Percentiles rank a stretch among this genome's conserved stretches.
Evolutionary conservation across 495 filamentous ascomycete species (phyloP).

Genomic region (Aspergillus nidulans): DNA sequence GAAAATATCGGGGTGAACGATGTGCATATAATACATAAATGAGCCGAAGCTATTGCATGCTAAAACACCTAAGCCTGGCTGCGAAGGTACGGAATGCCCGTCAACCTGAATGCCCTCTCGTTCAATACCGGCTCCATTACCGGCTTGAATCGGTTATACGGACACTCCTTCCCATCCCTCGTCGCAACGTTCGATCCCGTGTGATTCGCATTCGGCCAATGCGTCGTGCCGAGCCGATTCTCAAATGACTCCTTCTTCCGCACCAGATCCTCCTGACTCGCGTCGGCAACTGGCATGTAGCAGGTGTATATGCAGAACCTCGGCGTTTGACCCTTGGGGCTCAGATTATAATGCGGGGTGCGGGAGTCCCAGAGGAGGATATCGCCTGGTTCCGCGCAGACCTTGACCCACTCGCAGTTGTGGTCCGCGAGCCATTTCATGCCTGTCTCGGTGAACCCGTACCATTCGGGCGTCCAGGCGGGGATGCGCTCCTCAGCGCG

Average conservation of each 20-base stretch:
- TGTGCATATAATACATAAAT: too few species aligned
- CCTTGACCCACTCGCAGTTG: slow-evolving; percentile 32
- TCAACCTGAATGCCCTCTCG: slow-evolving; percentile 31
- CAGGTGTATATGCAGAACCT: slow-evolving; percentile 32
- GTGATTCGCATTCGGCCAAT: slow-evolving; percentile 32
- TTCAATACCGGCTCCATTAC: slow-evolving; percentile 22
- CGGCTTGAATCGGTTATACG: slow-evolving; percentile 23
- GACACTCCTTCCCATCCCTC: slow-evolving; percentile 21
- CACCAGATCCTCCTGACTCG: slow-evolving; percentile 26
- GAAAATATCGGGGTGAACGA: too few species aligned
- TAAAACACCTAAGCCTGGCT: neutral
- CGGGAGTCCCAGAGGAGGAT: slow-evolving; percentile 38
- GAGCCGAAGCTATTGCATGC: too few species aligned
- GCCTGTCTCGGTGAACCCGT: slow-evolving; percentile 30
- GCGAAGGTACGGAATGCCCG: slow-evolving; percentile 27
- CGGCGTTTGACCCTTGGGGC: slow-evolving; percentile 14
- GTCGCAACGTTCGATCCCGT: slow-evolving; percentile 27
- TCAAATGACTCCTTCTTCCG: slow-evolving; percentile 35
- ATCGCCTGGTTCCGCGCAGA: slow-evolving; percentile 37
- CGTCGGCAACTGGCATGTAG: slow-evolving; percentile 32
- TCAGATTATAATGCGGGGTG: slow-evolving; percentile 36
- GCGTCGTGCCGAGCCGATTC: slow-evolving; percentile 24
- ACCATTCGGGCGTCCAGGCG: slow-evolving; percentile 35
- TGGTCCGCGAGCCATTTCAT: slow-evolving; percentile 34
- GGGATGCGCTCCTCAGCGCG: slow-evolving; percentile 29